Evolutionary conservation across 2,329 filamentous ascomycete genomes (phyloP), one percentile per base, ranked within the genome.

Genomic region (Huntiella omanensis): DNA sequence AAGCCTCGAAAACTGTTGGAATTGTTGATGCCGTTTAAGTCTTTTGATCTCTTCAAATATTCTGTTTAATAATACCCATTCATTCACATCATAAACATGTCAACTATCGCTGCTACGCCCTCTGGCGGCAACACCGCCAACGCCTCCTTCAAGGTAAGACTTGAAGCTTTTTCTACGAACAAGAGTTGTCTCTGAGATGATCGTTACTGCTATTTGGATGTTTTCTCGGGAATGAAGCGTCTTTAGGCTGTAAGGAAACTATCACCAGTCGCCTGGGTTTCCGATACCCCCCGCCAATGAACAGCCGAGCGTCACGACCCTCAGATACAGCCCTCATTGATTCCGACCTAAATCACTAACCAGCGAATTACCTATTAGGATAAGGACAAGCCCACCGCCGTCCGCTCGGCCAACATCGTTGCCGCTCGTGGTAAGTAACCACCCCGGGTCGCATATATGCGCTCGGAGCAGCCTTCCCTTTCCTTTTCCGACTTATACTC

Each of bases 351-450:
- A 28, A 28, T 15, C 12, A 12, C 40, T 41, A 28, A 41, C 40
- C n/a, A 32, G 40, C 28, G 8, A 32, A 32, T 41, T 11, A 32
- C 17, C n/a, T 45, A 55, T 43, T 55, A 80, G 76, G 75, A 80
- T 60, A 98, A 95, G 77, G 91, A 95, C 70, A 98, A 98, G 84
- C 91, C 91, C 55, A 80, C 91, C 71, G 91, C 91, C 54, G 91
- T 98, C 54, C 82, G 91, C 56, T 87, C 83, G 53, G 83, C 84
- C 59, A 98, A 98, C 67, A 96, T 98, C 64, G 82, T 94, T 59
- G 91, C 91, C 56, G 91, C 91, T 57, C 77, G 88, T 84, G 85
- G 85, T 88, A 72, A 41, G 46, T 48, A 48, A 17, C 28, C 22
- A 11, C 15, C n/a, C 22, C 5, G 6, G 6, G 22, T 13, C 11